Percentiles rank a stretch among this genome's conserved stretches.
These are phyloP conservation scores for Fusarium napiforme DNA, from an alignment of 2,329 filamentous ascomycete genomes.

Conservation along the genomic window DNA sequence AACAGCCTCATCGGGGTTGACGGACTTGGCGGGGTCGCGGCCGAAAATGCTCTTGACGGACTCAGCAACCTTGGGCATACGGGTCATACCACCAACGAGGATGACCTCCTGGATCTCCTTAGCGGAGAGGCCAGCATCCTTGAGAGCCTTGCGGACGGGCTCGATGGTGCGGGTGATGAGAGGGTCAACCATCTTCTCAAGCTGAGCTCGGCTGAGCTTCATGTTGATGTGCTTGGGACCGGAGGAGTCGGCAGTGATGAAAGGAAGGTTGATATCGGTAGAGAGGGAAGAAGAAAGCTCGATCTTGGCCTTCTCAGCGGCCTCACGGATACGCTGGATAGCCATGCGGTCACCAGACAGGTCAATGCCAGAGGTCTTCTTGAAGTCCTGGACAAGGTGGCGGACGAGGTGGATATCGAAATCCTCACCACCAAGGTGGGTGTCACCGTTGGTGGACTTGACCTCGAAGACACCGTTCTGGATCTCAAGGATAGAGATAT, in stretches of 20 bases:
- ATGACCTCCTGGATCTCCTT: conserved; percentile 98
- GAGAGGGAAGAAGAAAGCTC: conserved; percentile 94
- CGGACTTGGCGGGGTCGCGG: conserved; percentile 95
- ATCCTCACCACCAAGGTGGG: conserved; percentile 97
- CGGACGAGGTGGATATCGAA: conserved; percentile 96
- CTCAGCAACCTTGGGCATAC: conserved; percentile 98
- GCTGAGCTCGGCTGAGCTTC: conserved; percentile 91
- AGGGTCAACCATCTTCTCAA: conserved; percentile 91
- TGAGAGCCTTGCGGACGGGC: conserved; percentile 94
- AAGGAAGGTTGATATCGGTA: conserved; percentile 98
- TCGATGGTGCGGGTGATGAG: conserved; percentile 88
- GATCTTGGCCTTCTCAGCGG: conserved; percentile 99
- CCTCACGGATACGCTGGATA: conserved; percentile 98
- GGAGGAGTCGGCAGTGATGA: conserved; percentile 95
- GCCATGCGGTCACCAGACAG: conserved; percentile 95
- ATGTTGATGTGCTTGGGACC: conserved; percentile 98
- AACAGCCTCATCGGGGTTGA: conserved; percentile 98
- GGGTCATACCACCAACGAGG: conserved; percentile 98
- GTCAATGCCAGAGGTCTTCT: conserved; percentile 93
- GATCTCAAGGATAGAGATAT: conserved; percentile 98
- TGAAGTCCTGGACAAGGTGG: conserved; percentile 94
- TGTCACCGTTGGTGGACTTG: conserved; percentile 99
- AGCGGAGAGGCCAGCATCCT: conserved; percentile 90
- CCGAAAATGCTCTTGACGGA: conserved; percentile 97
- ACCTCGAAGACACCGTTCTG: conserved; percentile 99